phyloP scores from a whole-genome alignment of 108 stramenopile species.

The Thalassiosira profunda region DNA sequence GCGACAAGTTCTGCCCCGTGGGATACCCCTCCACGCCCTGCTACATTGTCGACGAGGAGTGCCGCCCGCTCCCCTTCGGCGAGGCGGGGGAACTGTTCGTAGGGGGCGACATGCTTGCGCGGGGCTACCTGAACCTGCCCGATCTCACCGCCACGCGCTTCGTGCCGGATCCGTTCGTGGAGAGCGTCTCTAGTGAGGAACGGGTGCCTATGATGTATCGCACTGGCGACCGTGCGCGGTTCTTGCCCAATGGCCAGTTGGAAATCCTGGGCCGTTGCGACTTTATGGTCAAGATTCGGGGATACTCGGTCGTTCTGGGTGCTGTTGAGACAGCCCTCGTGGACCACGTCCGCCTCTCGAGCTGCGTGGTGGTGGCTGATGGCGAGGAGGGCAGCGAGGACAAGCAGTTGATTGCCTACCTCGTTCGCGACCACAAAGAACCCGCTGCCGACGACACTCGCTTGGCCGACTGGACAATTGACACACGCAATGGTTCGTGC shows the following conservation, averaged over 20 bases:
- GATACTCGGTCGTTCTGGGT: slow-evolving; percentile 77
- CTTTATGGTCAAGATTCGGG: slow-evolving; percentile 90
- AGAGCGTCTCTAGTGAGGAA: not conserved
- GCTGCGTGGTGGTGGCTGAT: slow-evolving; percentile 69
- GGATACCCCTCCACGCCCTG: slow-evolving; percentile 35
- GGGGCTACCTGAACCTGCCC: slow-evolving; percentile 79
- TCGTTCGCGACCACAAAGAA: slow-evolving; percentile 55
- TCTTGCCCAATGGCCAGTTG: slow-evolving; percentile 75
- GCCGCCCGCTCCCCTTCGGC: slow-evolving; percentile 48
- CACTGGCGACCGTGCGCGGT: slow-evolving; percentile 75
- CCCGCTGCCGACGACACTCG: slow-evolving; percentile 32
- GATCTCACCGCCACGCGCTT: slow-evolving; percentile 80
- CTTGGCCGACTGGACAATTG: slow-evolving; percentile 39
- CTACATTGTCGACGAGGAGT: slow-evolving; percentile 61
- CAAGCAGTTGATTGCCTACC: slow-evolving; percentile 82
- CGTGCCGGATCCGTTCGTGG: slow-evolving; percentile 39
- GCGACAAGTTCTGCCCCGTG: slow-evolving; percentile 52
- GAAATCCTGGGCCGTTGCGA: slow-evolving; percentile 85
- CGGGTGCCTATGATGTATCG: slow-evolving; percentile 57
- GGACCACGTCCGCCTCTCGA: slow-evolving; percentile 53
- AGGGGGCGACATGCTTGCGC: slow-evolving; percentile 72
- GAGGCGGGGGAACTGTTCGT: slow-evolving; percentile 67
- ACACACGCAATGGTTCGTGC: slow-evolving; percentile 51
- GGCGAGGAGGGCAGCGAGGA: slow-evolving; percentile 78
- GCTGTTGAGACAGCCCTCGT: slow-evolving; percentile 71